These are phyloP conservation scores for Malassezia psittaci DNA, from an alignment of 1,284 basidiomycete species.

Conservation along the genomic window DNA sequence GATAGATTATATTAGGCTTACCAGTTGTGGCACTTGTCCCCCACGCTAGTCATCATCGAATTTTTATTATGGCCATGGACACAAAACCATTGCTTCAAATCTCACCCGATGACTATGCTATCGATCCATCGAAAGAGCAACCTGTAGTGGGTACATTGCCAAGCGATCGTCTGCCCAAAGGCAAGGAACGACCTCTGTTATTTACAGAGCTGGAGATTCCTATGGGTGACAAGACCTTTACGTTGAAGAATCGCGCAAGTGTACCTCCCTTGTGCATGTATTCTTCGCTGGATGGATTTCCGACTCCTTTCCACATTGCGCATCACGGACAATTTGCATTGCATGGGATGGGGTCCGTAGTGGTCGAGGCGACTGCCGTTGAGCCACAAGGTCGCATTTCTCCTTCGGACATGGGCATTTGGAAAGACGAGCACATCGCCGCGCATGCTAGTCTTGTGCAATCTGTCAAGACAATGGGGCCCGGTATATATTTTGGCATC, in stretches of 20 bases:
- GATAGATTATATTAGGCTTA: too few species aligned
- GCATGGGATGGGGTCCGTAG: constrained; percentile 38
- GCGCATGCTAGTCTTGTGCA: constrained; percentile 62
- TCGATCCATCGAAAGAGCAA: background rate
- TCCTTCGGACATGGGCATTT: constrained; percentile 61
- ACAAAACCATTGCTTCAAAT: background rate
- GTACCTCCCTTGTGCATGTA: constrained; percentile 44
- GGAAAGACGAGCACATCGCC: constrained; percentile 64
- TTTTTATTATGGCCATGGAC: too few species aligned
- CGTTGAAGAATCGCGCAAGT: constrained; percentile 36
- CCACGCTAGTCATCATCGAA: too few species aligned
- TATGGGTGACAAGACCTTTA: constrained; percentile 12
- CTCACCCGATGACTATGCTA: background rate
- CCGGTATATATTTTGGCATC: constrained; percentile 61
- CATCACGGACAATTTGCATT: constrained; percentile 42
- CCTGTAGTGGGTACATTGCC: constrained; percentile 12
- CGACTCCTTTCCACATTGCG: constrained; percentile 39
- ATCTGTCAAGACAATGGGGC: constrained; percentile 58
- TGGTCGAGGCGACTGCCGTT: constrained; percentile 50
- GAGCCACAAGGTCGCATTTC: constrained; percentile 67
- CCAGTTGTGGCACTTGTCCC: too few species aligned
- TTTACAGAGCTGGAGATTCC: constrained; percentile 27
- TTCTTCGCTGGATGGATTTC: constrained; percentile 33
- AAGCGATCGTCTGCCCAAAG: constrained; percentile 26
- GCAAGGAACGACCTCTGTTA: constrained; percentile 25